Evolutionary conservation across 805 yeast genomes (phyloP).

Genomic region (Ogataea pini): DNA sequence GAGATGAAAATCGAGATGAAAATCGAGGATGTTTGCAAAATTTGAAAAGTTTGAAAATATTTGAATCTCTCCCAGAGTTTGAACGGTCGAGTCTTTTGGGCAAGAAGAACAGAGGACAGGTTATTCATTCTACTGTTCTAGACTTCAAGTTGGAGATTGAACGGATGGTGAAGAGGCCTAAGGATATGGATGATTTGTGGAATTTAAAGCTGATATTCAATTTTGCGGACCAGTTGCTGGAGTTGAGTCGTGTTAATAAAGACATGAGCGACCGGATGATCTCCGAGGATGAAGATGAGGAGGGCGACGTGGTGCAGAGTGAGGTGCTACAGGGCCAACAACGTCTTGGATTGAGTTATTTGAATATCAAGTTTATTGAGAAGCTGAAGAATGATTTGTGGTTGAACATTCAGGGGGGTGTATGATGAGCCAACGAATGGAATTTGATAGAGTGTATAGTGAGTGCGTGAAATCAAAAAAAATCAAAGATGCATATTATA

Average conservation of each 20-base stretch:
- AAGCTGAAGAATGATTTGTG: slow-evolving; percentile 45
- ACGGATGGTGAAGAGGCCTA: slow-evolving; percentile 43
- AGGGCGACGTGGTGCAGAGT: background rate
- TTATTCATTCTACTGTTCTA: slow-evolving; percentile 44
- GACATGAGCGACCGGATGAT: slow-evolving; percentile 9
- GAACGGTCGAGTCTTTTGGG: slow-evolving; percentile 24
- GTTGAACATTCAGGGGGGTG: slow-evolving; percentile 15
- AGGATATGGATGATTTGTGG: slow-evolving; percentile 57
- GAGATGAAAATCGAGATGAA: background rate
- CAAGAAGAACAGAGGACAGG: slow-evolving; percentile 17
- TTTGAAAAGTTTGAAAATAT: slow-evolving; percentile 23
- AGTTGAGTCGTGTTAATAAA: background rate
- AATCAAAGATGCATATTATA: too few relatives aligned
- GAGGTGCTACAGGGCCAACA: background rate
- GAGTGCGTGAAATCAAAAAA: too few relatives aligned
- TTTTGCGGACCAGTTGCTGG: slow-evolving; percentile 46
- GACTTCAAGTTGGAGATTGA: slow-evolving; percentile 58
- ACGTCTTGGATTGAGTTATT: slow-evolving; percentile 37
- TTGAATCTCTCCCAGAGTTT: slow-evolving; percentile 22
- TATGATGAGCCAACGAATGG: too few relatives aligned
- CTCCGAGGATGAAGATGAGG: slow-evolving; percentile 11
- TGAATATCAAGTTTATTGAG: slow-evolving; percentile 55
- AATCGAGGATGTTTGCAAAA: slow-evolving; percentile 10
- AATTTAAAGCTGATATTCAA: slow-evolving; percentile 62
- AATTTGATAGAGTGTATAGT: too few relatives aligned